phyloP scores from a whole-genome alignment of 768 basidiomycete genomes.

The Mycena metata region DNA sequence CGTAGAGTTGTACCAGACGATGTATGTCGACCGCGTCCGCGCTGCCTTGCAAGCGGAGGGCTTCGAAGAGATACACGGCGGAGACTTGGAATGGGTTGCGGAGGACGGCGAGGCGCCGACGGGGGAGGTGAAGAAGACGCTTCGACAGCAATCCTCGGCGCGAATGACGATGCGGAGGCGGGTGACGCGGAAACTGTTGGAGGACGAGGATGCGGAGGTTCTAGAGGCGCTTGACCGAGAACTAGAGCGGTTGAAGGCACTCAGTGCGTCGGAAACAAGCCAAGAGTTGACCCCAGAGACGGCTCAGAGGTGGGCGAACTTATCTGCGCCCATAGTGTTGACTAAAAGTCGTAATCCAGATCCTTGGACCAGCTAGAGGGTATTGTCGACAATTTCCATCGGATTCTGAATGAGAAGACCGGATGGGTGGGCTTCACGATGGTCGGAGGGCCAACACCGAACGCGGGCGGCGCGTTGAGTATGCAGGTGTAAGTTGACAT shows the following conservation, averaged over 20 bases:
- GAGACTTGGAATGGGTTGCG: background rate
- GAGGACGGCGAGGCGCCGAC: background rate
- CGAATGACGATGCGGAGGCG: background rate
- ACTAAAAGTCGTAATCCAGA: background rate
- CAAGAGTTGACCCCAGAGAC: no score
- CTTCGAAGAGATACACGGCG: background rate
- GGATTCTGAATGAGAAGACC: background rate
- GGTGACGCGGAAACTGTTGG: background rate
- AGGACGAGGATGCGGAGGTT: background rate
- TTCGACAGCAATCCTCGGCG: background rate
- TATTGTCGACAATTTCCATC: background rate
- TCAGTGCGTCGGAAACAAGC: no score
- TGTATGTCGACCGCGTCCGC: background rate
- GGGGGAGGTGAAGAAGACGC: background rate
- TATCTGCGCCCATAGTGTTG: no score
- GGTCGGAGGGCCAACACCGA: slow-evolving; percentile 14
- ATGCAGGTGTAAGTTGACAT: slow-evolving; percentile 13
- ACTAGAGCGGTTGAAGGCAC: no score
- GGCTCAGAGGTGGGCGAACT: no score
- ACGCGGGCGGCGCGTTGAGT: background rate
- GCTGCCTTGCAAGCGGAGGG: background rate
- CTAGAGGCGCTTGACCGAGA: background rate
- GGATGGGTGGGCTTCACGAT: slow-evolving; percentile 10
- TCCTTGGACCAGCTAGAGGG: slow-evolving; percentile 9
- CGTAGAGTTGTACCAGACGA: slow-evolving; percentile 6